Base-by-base conservation (phyloP, 805 yeast genomes). In the Cyberlindnera maclurae region DNA sequence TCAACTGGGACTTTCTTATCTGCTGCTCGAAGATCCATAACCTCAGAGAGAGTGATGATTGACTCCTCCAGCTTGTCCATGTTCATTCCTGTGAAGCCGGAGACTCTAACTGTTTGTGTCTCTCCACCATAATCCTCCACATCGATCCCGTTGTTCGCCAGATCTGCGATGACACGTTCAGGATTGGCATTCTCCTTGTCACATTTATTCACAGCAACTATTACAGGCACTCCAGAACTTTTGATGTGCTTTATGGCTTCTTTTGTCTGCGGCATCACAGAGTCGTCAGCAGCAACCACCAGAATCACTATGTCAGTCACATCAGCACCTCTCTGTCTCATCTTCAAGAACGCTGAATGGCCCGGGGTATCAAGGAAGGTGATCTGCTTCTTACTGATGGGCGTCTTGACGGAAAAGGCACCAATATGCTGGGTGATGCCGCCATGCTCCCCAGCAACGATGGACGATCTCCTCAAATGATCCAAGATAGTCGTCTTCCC, bases 341-440 rank as follows among this genome's bases (percentile, higher is more conserved):
- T 88, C 53, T 88, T 88, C 47, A 93, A 66, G 56, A 93, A 93
- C 0, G 97, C 97, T 10, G 96, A 94, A 63, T 93, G 98, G 0
- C 98, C 98, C 0, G 98, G 98, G 0, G 98, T 93, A 59, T 93
- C 98, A 44, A 93, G 69, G 48, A 93, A 90, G 0, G 97, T 90
- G 46, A 93, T 85, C 31, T 66, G 66, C 57, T 81, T 82, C 51
- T 81, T 78, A 1, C 93, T 74, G 1, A 72, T 58, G 0, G 93
- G 89, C 0, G 95, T 75, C n/a, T 68, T 67, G 17, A 90, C 93
- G 12, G 90, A 81, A 52, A 93, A 93, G 1, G 98, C 97, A 59
- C 98, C 98, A 41, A 93, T 93, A 58, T 88, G 97, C 59, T 93
- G 98, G 0, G 98, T 93, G 37, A 93, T 93, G 15, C 98, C 97